Evolutionary conservation across 2,329 filamentous ascomycete species (phyloP), one percentile per base, ranked within the genome.

Genomic region (Cladophialophora bantiana): DNA sequence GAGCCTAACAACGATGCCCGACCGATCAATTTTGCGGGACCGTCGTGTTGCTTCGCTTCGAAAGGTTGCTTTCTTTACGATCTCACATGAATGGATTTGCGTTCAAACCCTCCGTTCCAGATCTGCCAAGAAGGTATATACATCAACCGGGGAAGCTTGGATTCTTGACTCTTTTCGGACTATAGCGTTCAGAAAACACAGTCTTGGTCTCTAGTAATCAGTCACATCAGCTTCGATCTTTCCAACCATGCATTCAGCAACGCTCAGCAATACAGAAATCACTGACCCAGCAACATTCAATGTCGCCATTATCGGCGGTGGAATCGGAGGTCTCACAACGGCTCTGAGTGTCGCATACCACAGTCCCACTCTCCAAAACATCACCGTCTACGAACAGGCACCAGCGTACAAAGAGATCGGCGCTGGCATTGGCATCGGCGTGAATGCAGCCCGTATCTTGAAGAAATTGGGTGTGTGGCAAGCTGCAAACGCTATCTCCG

Each of bases 301-400:
- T 18, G 20, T 81, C 55, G 79, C 77, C 62, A 73, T 81, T 40
- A 73, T 80, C 15, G 79, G 79, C 31, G 79, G 78, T 34, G 79
- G 79, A 58, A 77, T 81, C 20, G 77, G 77, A 32, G 79, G 79
- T 9, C 74, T 81, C 26, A 75, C 74, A 65, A 70, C 74, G 10
- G 75, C 78, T 7, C 74, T 80, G 7, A 73, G 76, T 32, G 73
- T 80, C 7, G 74, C 77, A 36, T 72, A 77, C 56, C 57, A 61
- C 1, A 36, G 50, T 12, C 70, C 60, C 69, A 70, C 69, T 68
- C 15, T 50, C 31, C 13, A 34, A 15, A 72, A 73, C 40, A 65
- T 76, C 3, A 70, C 74, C 36, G 73, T 74, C 12, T 75, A 73
- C 32, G 72, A 73, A 35, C 71, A 75, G 63, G 57, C 62, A 7